These are phyloP conservation scores for Lasiodiplodia theobromae DNA, from an alignment of 2,329 filamentous ascomycete genomes.

Conservation along the genomic window DNA sequence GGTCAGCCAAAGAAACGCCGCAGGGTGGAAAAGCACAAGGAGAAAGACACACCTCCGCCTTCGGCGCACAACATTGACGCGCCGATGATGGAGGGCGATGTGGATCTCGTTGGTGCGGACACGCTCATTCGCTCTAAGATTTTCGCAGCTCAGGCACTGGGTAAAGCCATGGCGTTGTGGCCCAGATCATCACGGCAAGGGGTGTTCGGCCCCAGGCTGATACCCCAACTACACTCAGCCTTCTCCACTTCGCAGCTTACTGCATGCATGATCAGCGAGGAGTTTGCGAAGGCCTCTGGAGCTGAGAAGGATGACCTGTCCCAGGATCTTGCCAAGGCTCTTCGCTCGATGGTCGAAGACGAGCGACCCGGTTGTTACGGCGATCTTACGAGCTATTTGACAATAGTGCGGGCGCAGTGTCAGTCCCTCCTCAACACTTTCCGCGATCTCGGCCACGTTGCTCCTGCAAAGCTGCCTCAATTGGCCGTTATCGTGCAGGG, in stretches of 20 bases:
- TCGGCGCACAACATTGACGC: slow-evolving; percentile 92
- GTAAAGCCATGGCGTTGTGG: slow-evolving; percentile 79
- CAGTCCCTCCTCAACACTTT: slow-evolving; percentile 90
- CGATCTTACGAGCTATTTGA: slow-evolving; percentile 88
- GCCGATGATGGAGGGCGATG: slow-evolving; percentile 96
- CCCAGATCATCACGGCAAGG: slow-evolving; percentile 66
- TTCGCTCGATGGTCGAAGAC: slow-evolving; percentile 79
- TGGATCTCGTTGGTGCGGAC: slow-evolving; percentile 91
- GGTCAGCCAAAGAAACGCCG: slow-evolving; percentile 80
- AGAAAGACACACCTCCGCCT: slow-evolving; percentile 58
- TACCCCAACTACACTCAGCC: slow-evolving; percentile 72
- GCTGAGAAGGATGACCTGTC: slow-evolving; percentile 56
- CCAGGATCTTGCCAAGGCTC: slow-evolving; percentile 66
- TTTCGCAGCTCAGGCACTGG: slow-evolving; percentile 85
- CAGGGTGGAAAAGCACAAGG: slow-evolving; percentile 78
- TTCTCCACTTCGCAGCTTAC: slow-evolving; percentile 88
- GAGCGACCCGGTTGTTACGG: slow-evolving; percentile 84
- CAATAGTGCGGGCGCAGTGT: slow-evolving; percentile 89
- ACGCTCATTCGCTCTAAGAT: slow-evolving; percentile 87
- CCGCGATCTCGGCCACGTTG: slow-evolving; percentile 64
- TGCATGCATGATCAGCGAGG: slow-evolving; percentile 83
- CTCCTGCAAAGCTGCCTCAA: slow-evolving; percentile 69
- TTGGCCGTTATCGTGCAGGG: slow-evolving; percentile 94
- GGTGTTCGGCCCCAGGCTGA: slow-evolving; percentile 69
- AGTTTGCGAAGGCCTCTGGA: slow-evolving; percentile 72